Conservation (phyloP, 352 stramenopile genomes). For the Phytophthora pini region DNA sequence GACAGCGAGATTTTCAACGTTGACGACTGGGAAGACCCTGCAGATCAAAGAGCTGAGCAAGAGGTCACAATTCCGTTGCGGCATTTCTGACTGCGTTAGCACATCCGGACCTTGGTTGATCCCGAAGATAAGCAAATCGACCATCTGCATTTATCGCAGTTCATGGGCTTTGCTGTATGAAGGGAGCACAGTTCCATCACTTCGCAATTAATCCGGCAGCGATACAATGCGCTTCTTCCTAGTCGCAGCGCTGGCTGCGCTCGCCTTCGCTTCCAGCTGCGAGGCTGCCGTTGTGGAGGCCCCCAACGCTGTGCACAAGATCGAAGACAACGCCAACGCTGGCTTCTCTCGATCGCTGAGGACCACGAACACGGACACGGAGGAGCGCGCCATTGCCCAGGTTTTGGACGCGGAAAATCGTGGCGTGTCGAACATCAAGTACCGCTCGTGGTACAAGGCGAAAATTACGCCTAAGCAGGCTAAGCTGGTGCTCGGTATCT, state of each 20-base stretch:
- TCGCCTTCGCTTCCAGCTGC: slow-evolving; percentile 13
- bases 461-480: slow-evolving; percentile 8
- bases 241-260: slow-evolving; percentile 2
- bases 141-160: slow-evolving; percentile 10
- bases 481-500: slow-evolving; percentile 1
- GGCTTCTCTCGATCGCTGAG: slow-evolving; percentile 6
- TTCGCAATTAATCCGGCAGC: slow-evolving; percentile 4
- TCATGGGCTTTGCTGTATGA: slow-evolving; percentile 17
- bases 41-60: too few relatives aligned
- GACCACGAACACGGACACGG: slow-evolving; percentile 7
- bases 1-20: too few relatives aligned
- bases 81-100: not conserved
- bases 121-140: slow-evolving; percentile 26
- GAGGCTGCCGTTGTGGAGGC: slow-evolving; percentile 4
- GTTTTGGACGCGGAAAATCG: not conserved
- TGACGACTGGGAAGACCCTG: too few relatives aligned
- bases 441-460: slow-evolving; percentile 15
- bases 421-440: not conserved
- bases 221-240: slow-evolving; percentile 18
- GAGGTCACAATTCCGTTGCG: too few relatives aligned
- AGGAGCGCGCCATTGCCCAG: slow-evolving; percentile 2
- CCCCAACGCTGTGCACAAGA: not conserved
- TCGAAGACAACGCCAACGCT: slow-evolving; percentile 1
- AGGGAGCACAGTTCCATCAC: slow-evolving; percentile 5
- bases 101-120: slow-evolving; percentile 10